Evolutionary conservation across 75 land plant species (phyloP), one percentile per base, ranked within the genome.

Genomic region (Pseudotsuga menziesii): DNA sequence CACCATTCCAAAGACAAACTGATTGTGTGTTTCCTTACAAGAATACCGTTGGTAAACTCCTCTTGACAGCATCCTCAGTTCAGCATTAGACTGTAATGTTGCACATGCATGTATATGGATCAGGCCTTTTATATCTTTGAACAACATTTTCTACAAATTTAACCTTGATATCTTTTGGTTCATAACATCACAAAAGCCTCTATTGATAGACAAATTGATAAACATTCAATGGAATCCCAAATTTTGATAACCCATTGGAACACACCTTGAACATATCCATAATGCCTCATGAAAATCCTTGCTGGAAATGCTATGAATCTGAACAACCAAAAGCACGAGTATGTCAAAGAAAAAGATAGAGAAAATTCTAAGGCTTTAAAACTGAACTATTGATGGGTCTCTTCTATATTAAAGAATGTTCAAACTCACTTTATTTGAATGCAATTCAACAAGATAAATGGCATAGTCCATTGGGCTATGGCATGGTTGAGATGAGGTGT

Each of bases 351-450:
- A 32, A 15, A 41, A 35, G 20, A 36, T 20, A 69, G 41, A 19
- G 23, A 69, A 69, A 32, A 35, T n/a, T 3, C 0, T 36, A 67
- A 67, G 39, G 11, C 41, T 69, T 22, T 36, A 12, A 19, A 69
- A 69, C 41, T 22, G 23, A 41, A 41, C 52, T 0, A 69, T 7
- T 41, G 23, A 44, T n/a, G 8, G 48, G n/a, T 41, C 48, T 39
- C 41, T 41, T 69, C 3, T 29, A 20, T 16, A 20, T 69, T 69
- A 41, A 22, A 35, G 72, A 2, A 41, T 52, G 14, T 41, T 2
- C n/a, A 41, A 41, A 41, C n/a, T n/a, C 23, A 69, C 72, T 36
- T 17, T 41, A n/a, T n/a, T 69, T 69, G 72, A 52, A 69, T 69
- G 52, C 72, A 69, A 20, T 69, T 44, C n/a, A 41, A n/a, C 52